A percentile compares a stretch with the other conserved stretches of the same genome.
Conservation (phyloP, 2,329 filamentous ascomycete species). For the Nigrograna mackinnonii region DNA sequence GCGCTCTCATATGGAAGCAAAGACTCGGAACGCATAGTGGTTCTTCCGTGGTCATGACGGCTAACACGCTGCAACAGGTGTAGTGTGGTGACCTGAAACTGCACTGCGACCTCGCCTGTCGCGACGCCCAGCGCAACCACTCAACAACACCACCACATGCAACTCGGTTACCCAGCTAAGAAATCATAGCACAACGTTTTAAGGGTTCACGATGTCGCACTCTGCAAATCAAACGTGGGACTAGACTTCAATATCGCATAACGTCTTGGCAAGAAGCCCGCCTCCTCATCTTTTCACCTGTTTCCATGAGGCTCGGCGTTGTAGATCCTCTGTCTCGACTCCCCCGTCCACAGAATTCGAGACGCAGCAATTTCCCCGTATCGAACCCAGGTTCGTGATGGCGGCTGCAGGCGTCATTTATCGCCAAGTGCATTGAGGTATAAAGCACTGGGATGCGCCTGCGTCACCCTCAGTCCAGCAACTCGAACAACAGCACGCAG, state of each 20-base stretch:
- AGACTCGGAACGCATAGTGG: slow-evolving; percentile 30
- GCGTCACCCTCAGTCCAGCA: slow-evolving; percentile 22
- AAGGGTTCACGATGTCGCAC: slow-evolving; percentile 35
- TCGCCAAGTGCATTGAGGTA: slow-evolving; percentile 20
- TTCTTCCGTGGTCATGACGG: slow-evolving; percentile 17
- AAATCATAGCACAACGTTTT: slow-evolving; percentile 21
- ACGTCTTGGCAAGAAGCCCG: slow-evolving; percentile 26
- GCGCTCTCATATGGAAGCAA: slow-evolving; percentile 8
- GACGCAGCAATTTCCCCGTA: slow-evolving; percentile 27
- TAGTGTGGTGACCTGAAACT: slow-evolving; percentile 36
- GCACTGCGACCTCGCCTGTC: slow-evolving; percentile 30
- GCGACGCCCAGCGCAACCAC: slow-evolving; percentile 23
- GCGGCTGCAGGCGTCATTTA: slow-evolving; percentile 12
- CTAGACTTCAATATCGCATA: slow-evolving; percentile 30
- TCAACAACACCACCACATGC: slow-evolving; percentile 15
- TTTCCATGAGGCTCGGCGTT: slow-evolving; percentile 13
- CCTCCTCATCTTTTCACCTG: slow-evolving; percentile 22
- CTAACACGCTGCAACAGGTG: slow-evolving; percentile 32
- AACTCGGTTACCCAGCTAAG: slow-evolving; percentile 14
- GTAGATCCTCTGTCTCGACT: slow-evolving; percentile 10
- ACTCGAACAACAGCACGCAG: slow-evolving; percentile 28
- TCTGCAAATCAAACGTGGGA: slow-evolving; percentile 38
- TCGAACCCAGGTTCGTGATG: slow-evolving; percentile 12
- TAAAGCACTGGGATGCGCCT: slow-evolving; percentile 21
- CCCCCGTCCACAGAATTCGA: slow-evolving; percentile 23